Conservation (phyloP, 805 yeast genomes). For the Saccharomyces paradoxus region DNA sequence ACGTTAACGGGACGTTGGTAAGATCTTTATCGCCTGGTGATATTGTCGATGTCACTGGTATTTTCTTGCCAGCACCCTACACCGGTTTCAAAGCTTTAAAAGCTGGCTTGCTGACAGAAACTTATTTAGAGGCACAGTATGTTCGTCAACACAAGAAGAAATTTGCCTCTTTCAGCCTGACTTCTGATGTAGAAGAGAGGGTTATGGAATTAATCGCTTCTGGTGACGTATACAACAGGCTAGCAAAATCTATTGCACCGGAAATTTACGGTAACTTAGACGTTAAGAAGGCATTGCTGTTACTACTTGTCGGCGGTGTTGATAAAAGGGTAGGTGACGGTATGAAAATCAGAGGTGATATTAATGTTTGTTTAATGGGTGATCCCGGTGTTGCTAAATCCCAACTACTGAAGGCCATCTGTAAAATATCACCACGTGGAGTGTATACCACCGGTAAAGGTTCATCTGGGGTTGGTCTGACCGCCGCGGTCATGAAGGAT, state of each 20-base stretch:
- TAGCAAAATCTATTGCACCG: conserved; percentile 91
- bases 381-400: conserved; percentile 99
- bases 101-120: conserved; percentile 91
- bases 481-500: conserved; percentile 98
- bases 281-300: conserved; percentile 80
- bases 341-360: conserved; percentile 93
- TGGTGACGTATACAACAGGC: conserved; percentile 69
- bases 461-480: conserved; percentile 96
- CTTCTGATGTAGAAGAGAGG: conserved; percentile 46
- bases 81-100: conserved; percentile 88
- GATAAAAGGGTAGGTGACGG: conserved; percentile 94
- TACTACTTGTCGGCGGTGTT: conserved; percentile 89
- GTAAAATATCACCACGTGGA: conserved; percentile 91
- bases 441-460: conserved; percentile 98
- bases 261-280: conserved; percentile 93
- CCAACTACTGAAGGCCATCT: conserved; percentile 82
- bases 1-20: conserved; percentile 86
- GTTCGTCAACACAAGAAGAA: conserved; percentile 83
- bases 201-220: conserved; percentile 47
- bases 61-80: conserved; percentile 88
- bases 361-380: conserved; percentile 93
- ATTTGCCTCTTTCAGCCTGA: conserved; percentile 57
- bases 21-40: conserved; percentile 90
- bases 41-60: conserved; percentile 85
- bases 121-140: conserved; percentile 81